These are phyloP conservation scores for Cryomyces minteri DNA, from an alignment of 495 filamentous ascomycete species.

Conservation along the genomic window DNA sequence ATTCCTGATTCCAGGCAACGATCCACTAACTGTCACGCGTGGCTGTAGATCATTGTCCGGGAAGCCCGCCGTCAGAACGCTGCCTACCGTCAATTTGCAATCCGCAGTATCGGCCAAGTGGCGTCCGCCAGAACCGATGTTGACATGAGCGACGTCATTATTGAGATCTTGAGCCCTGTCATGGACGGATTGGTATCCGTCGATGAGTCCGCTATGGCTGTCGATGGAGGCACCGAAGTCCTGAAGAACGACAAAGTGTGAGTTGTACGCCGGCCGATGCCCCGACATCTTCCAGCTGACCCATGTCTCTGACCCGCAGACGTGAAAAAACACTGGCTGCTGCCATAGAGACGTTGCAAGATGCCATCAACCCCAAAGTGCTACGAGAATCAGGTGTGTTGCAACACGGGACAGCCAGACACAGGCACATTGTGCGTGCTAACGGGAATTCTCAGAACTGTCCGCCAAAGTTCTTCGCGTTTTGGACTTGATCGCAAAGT, in stretches of 20 bases:
- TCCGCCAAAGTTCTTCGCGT: too few relatives aligned
- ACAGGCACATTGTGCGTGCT: too few relatives aligned
- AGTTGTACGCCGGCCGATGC: not conserved
- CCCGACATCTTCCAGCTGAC: not conserved
- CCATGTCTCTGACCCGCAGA: not conserved
- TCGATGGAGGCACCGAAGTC: conserved; percentile 23
- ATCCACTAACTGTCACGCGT: not conserved
- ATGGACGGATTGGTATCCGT: conserved; percentile 27
- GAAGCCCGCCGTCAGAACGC: conserved; percentile 85
- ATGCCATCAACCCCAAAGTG: not conserved
- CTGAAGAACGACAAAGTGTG: conserved; percentile 3
- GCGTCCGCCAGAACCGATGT: conserved; percentile 40
- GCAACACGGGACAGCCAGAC: too few relatives aligned
- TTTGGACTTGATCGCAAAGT: conserved; percentile 1
- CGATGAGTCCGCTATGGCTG: conserved; percentile 44
- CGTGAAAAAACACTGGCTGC: not conserved
- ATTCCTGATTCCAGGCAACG: too few relatives aligned
- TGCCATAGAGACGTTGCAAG: not conserved
- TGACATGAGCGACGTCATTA: conserved; percentile 34
- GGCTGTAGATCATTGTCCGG: conserved; percentile 40
- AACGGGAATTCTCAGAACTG: too few relatives aligned
- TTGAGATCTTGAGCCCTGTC: too few relatives aligned
- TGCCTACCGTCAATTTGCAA: conserved; percentile 55
- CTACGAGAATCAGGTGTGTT: not conserved
- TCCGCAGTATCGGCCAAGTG: conserved; percentile 55